A percentile compares a stretch with the other conserved stretches of the same genome.
Evolutionary conservation across 2,329 filamentous ascomycete genomes (phyloP).

Genomic region (Capronia epimyces): DNA sequence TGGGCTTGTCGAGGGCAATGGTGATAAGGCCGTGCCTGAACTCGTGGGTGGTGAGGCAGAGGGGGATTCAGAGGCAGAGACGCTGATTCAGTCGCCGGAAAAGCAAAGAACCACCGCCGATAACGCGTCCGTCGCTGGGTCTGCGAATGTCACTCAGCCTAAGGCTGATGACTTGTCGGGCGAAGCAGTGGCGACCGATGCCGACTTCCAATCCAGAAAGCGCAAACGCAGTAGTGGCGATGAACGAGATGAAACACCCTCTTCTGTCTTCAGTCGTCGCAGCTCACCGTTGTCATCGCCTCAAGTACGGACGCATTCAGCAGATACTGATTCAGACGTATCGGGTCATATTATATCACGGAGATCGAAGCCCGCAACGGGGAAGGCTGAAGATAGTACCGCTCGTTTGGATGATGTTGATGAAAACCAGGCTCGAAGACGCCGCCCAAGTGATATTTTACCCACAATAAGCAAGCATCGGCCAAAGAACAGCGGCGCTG

Average conservation of each 20-base stretch:
- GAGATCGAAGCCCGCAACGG: not conserved
- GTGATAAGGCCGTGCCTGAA: conserved; percentile 31
- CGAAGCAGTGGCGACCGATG: conserved; percentile 18
- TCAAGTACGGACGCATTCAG: conserved; percentile 18
- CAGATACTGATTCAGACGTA: conserved; percentile 27
- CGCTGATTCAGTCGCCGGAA: conserved; percentile 46
- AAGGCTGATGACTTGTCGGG: conserved; percentile 13
- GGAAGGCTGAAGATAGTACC: conserved; percentile 5
- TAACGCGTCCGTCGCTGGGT: conserved; percentile 16
- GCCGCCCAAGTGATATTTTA: conserved; percentile 26
- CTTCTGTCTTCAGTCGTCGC: conserved; percentile 24
- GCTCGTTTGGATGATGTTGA: conserved; percentile 16
- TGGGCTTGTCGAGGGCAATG: not conserved
- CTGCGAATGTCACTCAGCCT: conserved; percentile 3
- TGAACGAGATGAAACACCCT: conserved; percentile 10
- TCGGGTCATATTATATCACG: conserved; percentile 17
- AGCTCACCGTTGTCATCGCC: conserved; percentile 30
- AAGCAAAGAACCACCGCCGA: conserved; percentile 39
- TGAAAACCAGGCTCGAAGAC: conserved; percentile 19
- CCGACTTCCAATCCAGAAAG: conserved; percentile 26
- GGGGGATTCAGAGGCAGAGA: conserved; percentile 46
- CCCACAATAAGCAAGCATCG: conserved; percentile 22
- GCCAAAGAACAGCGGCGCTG: conserved; percentile 20
- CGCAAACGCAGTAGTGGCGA: conserved; percentile 27
- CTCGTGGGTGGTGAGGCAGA: conserved; percentile 20